Evolutionary conservation across 176 grass and related monocot species (phyloP), one percentile per base, ranked within the genome.

Genomic region (Ampelocalamus luodianensis): DNA sequence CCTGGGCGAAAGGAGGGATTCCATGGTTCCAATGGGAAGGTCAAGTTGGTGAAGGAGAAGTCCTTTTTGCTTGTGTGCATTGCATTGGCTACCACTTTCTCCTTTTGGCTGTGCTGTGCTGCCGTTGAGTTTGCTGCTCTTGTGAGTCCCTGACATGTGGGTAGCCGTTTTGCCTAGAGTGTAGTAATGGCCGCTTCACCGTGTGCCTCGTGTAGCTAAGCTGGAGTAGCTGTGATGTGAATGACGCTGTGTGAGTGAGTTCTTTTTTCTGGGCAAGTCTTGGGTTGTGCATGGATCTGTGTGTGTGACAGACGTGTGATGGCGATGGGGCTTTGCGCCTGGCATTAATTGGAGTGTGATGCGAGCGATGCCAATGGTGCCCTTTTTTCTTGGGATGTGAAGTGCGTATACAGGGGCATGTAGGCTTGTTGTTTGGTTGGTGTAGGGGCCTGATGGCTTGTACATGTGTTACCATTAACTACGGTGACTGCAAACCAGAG

Each of bases 91-190:
- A n/a, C 11, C 1, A 1, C 39, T 46, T 59, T 58, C 40, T 60
- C 43, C 39, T 78, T 78, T 78, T 58, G 72, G 82, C 12, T 29
- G 46, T 8, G 82, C 12, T 29, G 46, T 8, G 56, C 44, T 39
- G 51, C 51, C 17, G 26, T 42, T 44, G 55, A 23, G 12, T 36
- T 54, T 20, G 15, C 9, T 24, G 8, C 8, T 12, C 60, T 0
- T 32, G 70, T 16, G 36, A 26, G 77, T 29, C 58, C 40, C 38
- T 72, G 84, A 51, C 85, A 16, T 65, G 48, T 20, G 79, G 50
- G 66, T 55, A 69, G 84, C 76, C 84, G 42, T 79, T 51, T 79
- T 10, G 66, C 65, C 53, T 39, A 72, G 56, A 58, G 32, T 32
- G 24, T 10, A 72, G 24, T 10, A 72, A 53, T 10, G 49, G 32